Evolutionary conservation across 345 rosid genomes (phyloP).

Genomic region (Linum tenue): DNA sequence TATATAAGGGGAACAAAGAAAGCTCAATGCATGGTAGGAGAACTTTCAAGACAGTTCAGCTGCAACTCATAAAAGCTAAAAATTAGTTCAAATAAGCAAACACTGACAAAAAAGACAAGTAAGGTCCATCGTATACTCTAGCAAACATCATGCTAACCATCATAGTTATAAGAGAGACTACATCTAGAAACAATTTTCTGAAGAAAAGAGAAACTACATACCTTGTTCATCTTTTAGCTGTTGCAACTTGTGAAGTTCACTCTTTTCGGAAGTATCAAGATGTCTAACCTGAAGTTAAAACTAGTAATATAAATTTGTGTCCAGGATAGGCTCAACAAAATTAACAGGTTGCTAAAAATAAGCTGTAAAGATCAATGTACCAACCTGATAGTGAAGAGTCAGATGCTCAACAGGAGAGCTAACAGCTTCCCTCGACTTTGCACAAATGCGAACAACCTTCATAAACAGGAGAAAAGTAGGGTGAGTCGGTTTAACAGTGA

Average conservation of each 20-base stretch:
- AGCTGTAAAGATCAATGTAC: not conserved
- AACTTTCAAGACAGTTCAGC: not conserved
- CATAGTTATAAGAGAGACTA: too few species aligned
- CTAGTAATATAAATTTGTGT: slow-evolving; percentile 2
- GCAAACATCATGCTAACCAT: not conserved
- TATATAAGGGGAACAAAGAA: not conserved
- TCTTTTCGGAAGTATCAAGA: slow-evolving; percentile 98
- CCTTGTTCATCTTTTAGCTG: slow-evolving; percentile 99
- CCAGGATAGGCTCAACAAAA: not conserved
- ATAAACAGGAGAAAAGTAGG: slow-evolving; percentile 10
- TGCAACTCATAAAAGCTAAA: slow-evolving; percentile 3
- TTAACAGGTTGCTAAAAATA: slow-evolving; percentile 1
- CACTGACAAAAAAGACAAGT: too few species aligned
- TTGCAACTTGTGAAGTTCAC: slow-evolving; percentile 95
- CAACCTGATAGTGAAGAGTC: slow-evolving; percentile 99
- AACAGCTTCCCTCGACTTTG: slow-evolving; percentile 98
- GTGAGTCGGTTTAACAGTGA: not conserved
- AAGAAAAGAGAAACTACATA: slow-evolving; percentile 12
- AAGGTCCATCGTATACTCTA: not conserved
- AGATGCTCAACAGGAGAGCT: slow-evolving; percentile 99
- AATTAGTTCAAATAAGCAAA: not conserved
- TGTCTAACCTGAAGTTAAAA: slow-evolving; percentile 69
- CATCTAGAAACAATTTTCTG: too few species aligned
- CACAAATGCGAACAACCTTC: slow-evolving; percentile 96
- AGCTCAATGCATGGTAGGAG: not conserved